Conservation (phyloP, 129 eudicot genomes). For the Escallonia herrerae region DNA sequence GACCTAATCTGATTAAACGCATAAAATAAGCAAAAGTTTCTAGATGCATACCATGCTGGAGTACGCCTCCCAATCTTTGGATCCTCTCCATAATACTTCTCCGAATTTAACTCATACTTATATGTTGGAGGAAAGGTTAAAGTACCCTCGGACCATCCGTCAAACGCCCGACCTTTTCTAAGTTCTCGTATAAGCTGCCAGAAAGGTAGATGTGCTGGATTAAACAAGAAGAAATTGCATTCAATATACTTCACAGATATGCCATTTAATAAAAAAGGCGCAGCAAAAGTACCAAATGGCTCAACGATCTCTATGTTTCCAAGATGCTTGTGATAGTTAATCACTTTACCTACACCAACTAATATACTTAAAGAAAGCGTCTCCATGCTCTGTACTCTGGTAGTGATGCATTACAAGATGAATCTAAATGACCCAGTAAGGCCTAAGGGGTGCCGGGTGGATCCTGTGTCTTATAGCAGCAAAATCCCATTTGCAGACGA, state of each 20-base stretch:
- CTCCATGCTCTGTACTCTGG: too few species aligned
- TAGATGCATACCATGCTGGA: constrained; percentile 79
- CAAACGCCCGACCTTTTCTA: constrained; percentile 73
- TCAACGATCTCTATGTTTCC: too few species aligned
- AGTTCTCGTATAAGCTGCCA: constrained; percentile 72
- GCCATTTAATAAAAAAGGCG: neutral
- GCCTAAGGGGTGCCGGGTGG: too few species aligned
- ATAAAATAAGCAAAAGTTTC: neutral
- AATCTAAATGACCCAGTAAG: too few species aligned
- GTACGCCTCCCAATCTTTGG: constrained; percentile 82
- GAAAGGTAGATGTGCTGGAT: constrained; percentile 4
- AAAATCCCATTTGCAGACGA: too few species aligned
- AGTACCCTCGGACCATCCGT: constrained; percentile 92
- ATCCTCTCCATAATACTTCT: constrained; percentile 64
- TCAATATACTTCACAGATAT: neutral
- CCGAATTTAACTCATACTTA: constrained; percentile 76
- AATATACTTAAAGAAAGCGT: too few species aligned
- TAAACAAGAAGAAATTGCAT: neutral
- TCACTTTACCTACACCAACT: too few species aligned
- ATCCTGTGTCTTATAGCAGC: too few species aligned
- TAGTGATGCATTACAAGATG: too few species aligned
- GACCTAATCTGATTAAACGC: neutral
- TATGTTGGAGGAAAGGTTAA: constrained; percentile 87
- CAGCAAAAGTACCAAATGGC: too few species aligned
- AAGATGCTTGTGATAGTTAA: too few species aligned